phyloP scores from a whole-genome alignment of 805 yeast genomes.

The Scheffersomyces coipomensis region DNA sequence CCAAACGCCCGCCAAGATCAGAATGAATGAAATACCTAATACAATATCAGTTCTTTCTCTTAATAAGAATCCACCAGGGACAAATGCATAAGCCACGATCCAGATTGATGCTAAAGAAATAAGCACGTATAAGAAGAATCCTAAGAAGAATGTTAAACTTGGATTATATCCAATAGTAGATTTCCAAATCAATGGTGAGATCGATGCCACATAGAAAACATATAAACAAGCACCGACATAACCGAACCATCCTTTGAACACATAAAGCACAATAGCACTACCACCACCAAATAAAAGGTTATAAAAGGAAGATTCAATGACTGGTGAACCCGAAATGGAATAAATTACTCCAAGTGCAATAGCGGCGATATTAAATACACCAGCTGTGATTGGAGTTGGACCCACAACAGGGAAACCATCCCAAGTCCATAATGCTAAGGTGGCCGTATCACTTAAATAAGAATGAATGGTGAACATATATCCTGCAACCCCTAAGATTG shows the following conservation, averaged over 20 bases:
- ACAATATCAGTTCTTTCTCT: constrained; percentile 88
- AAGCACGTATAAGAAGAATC: constrained; percentile 49
- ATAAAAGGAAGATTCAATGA: constrained; percentile 22
- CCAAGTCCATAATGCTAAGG: constrained; percentile 95
- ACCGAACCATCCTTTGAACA: constrained; percentile 66
- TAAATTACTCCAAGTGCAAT: constrained; percentile 52
- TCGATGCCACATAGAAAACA: constrained; percentile 58
- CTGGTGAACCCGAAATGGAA: constrained; percentile 23
- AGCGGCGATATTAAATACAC: constrained; percentile 60
- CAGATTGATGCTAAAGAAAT: constrained; percentile 83
- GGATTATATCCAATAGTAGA: constrained; percentile 56
- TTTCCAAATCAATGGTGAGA: constrained; percentile 60
- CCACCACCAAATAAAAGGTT: constrained; percentile 42
- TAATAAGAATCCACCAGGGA: constrained; percentile 85
- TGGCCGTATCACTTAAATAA: constrained; percentile 78
- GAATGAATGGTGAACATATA: constrained; percentile 71
- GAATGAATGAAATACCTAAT: constrained; percentile 51
- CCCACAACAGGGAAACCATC: constrained; percentile 86
- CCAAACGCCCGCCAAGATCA: constrained; percentile 53
- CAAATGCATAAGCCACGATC: constrained; percentile 98
- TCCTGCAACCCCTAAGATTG: constrained; percentile 75
- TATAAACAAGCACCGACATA: constrained; percentile 69
- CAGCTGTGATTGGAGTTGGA: constrained; percentile 86
- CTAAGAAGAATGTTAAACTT: constrained; percentile 49
- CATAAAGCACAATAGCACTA: constrained; percentile 52